A percentile compares a stretch with the other conserved stretches of the same genome.
Conservation (phyloP, 768 basidiomycete genomes). For the Termitomyces sp. region DNA sequence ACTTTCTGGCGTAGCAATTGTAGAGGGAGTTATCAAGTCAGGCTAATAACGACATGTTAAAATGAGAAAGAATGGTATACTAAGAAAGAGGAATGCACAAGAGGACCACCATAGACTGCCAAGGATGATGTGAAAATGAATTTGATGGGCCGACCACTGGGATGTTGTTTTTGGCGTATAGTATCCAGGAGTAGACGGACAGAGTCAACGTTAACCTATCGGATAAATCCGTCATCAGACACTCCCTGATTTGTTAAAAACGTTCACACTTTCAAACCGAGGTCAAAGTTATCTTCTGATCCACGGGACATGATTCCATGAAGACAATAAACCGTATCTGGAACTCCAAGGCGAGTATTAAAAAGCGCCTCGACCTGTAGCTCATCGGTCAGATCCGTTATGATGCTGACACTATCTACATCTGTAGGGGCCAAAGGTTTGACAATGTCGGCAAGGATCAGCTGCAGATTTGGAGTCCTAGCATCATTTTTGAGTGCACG, state of each 20-base stretch:
- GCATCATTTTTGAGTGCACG: slow-evolving; percentile 25
- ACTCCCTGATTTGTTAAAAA: neutral
- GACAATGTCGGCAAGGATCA: slow-evolving; percentile 48
- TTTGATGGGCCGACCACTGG: slow-evolving; percentile 26
- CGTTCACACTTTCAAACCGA: slow-evolving; percentile 40
- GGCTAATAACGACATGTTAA: slow-evolving; percentile 21
- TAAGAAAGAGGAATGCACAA: slow-evolving; percentile 21
- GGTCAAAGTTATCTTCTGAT: slow-evolving; percentile 53
- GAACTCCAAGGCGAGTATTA: slow-evolving; percentile 30
- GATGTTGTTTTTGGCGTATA: slow-evolving; percentile 22
- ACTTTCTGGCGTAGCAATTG: slow-evolving; percentile 48
- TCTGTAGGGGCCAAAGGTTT: slow-evolving; percentile 28
- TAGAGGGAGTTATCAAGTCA: slow-evolving; percentile 37
- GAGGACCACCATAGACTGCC: slow-evolving; percentile 54
- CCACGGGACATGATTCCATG: slow-evolving; percentile 63
- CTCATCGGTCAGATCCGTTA: slow-evolving; percentile 34
- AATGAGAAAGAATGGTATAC: neutral
- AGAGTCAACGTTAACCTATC: slow-evolving; percentile 52
- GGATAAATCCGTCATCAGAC: neutral
- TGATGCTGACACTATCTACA: slow-evolving; percentile 25
- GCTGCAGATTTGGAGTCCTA: slow-evolving; percentile 28
- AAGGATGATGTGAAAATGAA: slow-evolving; percentile 57
- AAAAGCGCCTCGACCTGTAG: slow-evolving; percentile 31
- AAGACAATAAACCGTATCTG: slow-evolving; percentile 40
- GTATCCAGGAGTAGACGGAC: slow-evolving; percentile 38